Evolutionary conservation across 495 filamentous ascomycete species (phyloP).

Genomic region (Friedmanniomyces endolithicus): DNA sequence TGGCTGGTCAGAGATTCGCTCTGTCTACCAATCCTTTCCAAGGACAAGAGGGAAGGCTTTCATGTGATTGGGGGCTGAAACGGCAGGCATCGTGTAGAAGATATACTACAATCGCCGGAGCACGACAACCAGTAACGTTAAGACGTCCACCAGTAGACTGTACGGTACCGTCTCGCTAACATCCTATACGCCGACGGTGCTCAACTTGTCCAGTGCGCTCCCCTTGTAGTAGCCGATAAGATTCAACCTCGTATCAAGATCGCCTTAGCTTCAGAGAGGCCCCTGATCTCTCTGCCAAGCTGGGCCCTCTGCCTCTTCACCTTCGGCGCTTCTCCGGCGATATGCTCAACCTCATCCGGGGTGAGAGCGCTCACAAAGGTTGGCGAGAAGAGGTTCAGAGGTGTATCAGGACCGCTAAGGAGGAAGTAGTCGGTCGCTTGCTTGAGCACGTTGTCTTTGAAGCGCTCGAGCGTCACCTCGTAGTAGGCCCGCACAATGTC

Average conservation of each 20-base stretch:
- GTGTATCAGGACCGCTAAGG: conserved; percentile 1
- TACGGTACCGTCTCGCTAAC: no score
- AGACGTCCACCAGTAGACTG: no score
- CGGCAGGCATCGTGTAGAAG: no score
- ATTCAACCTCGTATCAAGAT: conserved; percentile 2
- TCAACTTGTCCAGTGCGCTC: no score
- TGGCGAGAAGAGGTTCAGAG: background rate
- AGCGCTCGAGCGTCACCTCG: conserved; percentile 31
- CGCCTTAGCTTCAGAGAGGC: conserved; percentile 23
- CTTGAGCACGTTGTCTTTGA: conserved; percentile 10
- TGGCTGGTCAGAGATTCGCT: no score
- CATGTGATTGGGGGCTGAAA: no score
- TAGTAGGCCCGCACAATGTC: conserved; percentile 50
- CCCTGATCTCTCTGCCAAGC: conserved; percentile 25
- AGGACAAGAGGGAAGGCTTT: no score
- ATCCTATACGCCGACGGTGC: no score
- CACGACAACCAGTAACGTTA: no score
- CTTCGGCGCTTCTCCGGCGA: conserved; percentile 5
- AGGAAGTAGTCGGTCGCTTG: conserved; percentile 1
- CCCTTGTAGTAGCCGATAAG: no score
- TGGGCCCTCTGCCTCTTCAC: conserved; percentile 22
- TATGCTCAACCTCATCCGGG: conserved; percentile 1
- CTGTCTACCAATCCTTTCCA: no score
- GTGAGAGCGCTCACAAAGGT: background rate
- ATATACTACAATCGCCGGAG: no score